Conservation (phyloP, 345 rosid genomes). For the Eucalyptus pauciflora region DNA sequence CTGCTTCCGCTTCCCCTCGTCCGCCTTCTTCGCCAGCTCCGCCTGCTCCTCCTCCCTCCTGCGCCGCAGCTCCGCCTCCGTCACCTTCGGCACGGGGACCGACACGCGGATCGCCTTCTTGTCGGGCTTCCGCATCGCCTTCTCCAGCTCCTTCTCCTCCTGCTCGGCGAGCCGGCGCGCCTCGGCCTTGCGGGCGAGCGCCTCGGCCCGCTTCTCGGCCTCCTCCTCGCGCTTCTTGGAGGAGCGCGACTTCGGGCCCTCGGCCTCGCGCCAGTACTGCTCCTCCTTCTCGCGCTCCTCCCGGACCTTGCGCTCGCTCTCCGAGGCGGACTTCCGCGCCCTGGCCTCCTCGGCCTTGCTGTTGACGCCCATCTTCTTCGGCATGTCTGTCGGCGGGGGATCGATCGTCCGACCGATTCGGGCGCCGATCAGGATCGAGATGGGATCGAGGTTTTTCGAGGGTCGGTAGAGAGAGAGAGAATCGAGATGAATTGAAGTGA, state of each 20-base stretch:
- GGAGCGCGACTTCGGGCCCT: constrained; percentile 72
- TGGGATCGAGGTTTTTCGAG: not conserved
- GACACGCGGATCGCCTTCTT: constrained; percentile 76
- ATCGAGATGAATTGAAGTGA: not conserved
- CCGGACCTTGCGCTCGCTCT: constrained; percentile 70
- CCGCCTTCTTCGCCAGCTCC: constrained; percentile 56
- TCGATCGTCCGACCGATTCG: not conserved
- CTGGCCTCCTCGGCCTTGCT: constrained; percentile 93
- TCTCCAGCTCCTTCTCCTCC: constrained; percentile 80
- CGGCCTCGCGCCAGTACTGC: constrained; percentile 91
- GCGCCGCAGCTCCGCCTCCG: constrained; percentile 58
- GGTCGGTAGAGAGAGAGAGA: not conserved
- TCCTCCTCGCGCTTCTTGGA: constrained; percentile 91
- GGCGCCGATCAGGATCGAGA: not conserved
- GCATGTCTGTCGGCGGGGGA: constrained; percentile 29
- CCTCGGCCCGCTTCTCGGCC: constrained; percentile 77
- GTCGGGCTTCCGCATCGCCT: constrained; percentile 56
- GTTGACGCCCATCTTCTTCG: constrained; percentile 96
- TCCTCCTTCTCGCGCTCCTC: constrained; percentile 75
- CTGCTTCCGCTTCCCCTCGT: constrained; percentile 56
- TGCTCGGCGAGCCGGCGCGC: constrained; percentile 63
- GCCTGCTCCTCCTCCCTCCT: constrained; percentile 67
- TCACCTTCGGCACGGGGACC: constrained; percentile 76
- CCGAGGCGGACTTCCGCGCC: constrained; percentile 60
- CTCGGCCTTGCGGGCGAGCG: constrained; percentile 57